Percentiles rank a stretch among this genome's conserved stretches.
Evolutionary conservation across 1,139 yeast genomes (phyloP).

Genomic region (Scheffersomyces insectosa): DNA sequence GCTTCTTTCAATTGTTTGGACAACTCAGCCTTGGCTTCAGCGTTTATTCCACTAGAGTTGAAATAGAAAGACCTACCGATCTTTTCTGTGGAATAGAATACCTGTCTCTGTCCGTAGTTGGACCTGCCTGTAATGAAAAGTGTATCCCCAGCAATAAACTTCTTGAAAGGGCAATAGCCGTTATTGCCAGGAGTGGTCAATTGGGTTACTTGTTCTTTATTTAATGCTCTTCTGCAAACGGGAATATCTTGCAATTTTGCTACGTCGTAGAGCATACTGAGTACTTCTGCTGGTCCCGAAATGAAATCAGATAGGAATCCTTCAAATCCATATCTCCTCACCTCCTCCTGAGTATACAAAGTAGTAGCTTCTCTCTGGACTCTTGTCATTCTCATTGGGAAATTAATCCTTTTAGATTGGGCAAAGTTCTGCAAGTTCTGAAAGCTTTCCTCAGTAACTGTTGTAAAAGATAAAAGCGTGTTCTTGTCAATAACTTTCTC

Average conservation of each 20-base stretch:
- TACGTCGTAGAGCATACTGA: conserved; percentile 69
- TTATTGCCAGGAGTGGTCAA: conserved; percentile 37
- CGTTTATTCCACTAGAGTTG: conserved; percentile 46
- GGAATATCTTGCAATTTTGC: conserved; percentile 66
- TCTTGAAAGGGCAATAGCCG: conserved; percentile 45
- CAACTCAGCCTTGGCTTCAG: conserved; percentile 27
- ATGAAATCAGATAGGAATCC: conserved; percentile 74
- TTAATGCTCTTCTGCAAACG: conserved; percentile 47
- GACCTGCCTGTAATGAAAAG: conserved; percentile 56
- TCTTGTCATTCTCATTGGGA: conserved; percentile 35
- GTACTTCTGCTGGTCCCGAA: conserved; percentile 72
- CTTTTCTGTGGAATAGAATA: conserved; percentile 41
- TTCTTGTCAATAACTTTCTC: conserved; percentile 58
- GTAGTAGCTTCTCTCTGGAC: conserved; percentile 24
- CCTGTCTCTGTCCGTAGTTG: conserved; percentile 56
- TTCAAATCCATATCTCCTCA: conserved; percentile 66
- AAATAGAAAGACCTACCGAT: conserved; percentile 35
- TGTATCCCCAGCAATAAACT: conserved; percentile 61
- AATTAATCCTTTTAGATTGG: conserved; percentile 24
- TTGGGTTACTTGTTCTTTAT: conserved; percentile 38
- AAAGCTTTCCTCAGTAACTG: conserved; percentile 43
- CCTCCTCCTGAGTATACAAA: conserved; percentile 24
- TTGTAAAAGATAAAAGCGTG: conserved; percentile 52
- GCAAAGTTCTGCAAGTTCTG: conserved; percentile 35
- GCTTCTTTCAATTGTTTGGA: conserved; percentile 17